phyloP scores from a whole-genome alignment of 2,329 filamentous ascomycete species.

The Whalleya microplaca region DNA sequence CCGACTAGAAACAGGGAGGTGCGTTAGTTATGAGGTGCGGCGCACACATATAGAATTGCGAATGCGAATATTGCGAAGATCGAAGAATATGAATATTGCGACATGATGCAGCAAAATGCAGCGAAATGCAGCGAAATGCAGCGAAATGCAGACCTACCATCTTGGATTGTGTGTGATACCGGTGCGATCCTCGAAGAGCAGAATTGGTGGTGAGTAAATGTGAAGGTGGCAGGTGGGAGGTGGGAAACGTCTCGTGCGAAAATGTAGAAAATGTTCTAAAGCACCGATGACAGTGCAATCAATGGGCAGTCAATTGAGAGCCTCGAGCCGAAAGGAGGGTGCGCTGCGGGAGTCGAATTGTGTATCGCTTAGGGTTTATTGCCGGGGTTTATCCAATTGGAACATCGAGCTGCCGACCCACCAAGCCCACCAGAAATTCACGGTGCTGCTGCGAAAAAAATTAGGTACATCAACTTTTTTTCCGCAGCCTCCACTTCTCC shows the following conservation, averaged over 20 bases:
- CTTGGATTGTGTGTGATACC: slow-evolving; percentile 60
- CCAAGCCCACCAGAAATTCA: slow-evolving; percentile 19
- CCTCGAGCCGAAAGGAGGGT: slow-evolving; percentile 19
- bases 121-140: not conserved
- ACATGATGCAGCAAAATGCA: not conserved
- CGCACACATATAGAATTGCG: slow-evolving; percentile 12
- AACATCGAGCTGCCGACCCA: slow-evolving; percentile 5
- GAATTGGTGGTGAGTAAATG: slow-evolving; percentile 34
- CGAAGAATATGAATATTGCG: not conserved
- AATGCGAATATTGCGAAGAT: not conserved
- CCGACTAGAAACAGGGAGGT: slow-evolving; percentile 68
- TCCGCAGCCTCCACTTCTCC: slow-evolving; percentile 20
- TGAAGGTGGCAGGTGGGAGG: slow-evolving; percentile 23
- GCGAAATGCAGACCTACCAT: slow-evolving; percentile 55
- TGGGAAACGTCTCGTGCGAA: slow-evolving; percentile 25
- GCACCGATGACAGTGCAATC: slow-evolving; percentile 24
- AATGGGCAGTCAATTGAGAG: slow-evolving; percentile 8
- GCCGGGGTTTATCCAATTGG: slow-evolving; percentile 36
- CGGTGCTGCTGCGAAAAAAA: slow-evolving; percentile 21
- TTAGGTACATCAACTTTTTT: slow-evolving; percentile 23
- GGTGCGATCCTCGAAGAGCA: slow-evolving; percentile 71
- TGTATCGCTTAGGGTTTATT: slow-evolving; percentile 38
- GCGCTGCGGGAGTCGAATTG: slow-evolving; percentile 19
- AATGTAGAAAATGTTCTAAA: slow-evolving; percentile 27
- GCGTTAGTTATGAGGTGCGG: slow-evolving; percentile 29